These are phyloP conservation scores for Corymbia citriodora DNA, from an alignment of 441 rosid genomes.

Conservation along the genomic window DNA sequence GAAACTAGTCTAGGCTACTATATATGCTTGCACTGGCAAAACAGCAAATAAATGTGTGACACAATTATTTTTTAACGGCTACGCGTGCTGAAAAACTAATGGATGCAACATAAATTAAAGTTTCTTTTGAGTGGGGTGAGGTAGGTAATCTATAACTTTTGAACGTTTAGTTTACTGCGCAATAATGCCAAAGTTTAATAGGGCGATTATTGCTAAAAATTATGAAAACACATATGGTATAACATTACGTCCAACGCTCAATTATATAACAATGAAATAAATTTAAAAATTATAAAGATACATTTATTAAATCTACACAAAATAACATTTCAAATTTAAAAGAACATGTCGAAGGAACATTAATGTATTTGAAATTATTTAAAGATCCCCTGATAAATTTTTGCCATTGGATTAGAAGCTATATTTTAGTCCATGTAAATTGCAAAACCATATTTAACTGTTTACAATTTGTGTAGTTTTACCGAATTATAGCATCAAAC, in stretches of 20 bases:
- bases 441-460: neutral
- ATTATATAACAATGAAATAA: neutral
- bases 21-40: too few species aligned
- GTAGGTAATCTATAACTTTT: neutral
- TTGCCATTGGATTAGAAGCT: neutral
- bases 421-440: neutral
- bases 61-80: too few species aligned
- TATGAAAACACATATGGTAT: fast-evolving
- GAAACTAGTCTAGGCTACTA: neutral
- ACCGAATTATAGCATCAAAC: neutral
- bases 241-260: neutral
- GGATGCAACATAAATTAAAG: neutral
- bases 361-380: fast-evolving
- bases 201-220: neutral
- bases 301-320: fast-evolving
- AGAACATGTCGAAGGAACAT: neutral
- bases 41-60: neutral
- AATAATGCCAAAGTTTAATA: neutral
- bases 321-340: fast-evolving
- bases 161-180: neutral
- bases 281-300: neutral
- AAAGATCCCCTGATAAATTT: neutral
- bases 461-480: neutral
- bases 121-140: neutral
- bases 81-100: neutral